Conservation (phyloP, 2,329 filamentous ascomycete genomes). For the Colletotrichum abscissum region DNA sequence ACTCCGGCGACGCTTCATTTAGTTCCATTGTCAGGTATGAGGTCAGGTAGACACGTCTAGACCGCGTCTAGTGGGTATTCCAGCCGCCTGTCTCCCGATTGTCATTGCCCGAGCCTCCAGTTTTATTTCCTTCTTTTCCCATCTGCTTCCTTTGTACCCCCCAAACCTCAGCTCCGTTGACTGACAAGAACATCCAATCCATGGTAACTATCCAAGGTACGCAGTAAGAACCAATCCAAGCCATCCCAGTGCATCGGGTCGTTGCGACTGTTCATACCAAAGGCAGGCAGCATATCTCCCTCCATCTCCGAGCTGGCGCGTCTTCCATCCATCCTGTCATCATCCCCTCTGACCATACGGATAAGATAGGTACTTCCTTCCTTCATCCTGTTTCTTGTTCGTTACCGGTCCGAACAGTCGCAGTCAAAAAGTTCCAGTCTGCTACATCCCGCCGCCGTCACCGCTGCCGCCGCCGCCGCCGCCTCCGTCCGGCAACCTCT, state of each 20-base stretch:
- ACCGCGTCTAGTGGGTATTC: slow-evolving; percentile 10
- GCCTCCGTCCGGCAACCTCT: neutral
- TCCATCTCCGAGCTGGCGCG: neutral
- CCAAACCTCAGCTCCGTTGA: slow-evolving; percentile 5
- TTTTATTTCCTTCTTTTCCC: neutral
- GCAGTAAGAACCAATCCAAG: neutral
- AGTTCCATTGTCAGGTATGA: slow-evolving; percentile 17
- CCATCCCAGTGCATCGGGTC: slow-evolving; percentile 11
- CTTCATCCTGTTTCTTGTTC: neutral
- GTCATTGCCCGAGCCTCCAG: neutral
- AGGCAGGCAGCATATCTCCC: slow-evolving; percentile 9
- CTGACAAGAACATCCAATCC: neutral
- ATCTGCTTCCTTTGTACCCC: neutral
- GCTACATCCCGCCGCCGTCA: neutral
- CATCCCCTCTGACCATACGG: neutral
- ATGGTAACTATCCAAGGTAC: too few relatives aligned
- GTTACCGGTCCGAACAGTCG: neutral
- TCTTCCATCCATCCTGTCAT: neutral
- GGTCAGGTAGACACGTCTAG: slow-evolving; percentile 19
- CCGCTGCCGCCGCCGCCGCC: too few relatives aligned
- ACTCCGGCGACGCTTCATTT: neutral
- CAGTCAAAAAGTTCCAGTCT: neutral
- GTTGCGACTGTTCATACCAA: neutral
- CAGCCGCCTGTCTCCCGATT: slow-evolving; percentile 6
- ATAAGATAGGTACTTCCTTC: neutral